phyloP scores from a whole-genome alignment of 805 yeast genomes.

The Zygosaccharomyces kombuchaensis region DNA sequence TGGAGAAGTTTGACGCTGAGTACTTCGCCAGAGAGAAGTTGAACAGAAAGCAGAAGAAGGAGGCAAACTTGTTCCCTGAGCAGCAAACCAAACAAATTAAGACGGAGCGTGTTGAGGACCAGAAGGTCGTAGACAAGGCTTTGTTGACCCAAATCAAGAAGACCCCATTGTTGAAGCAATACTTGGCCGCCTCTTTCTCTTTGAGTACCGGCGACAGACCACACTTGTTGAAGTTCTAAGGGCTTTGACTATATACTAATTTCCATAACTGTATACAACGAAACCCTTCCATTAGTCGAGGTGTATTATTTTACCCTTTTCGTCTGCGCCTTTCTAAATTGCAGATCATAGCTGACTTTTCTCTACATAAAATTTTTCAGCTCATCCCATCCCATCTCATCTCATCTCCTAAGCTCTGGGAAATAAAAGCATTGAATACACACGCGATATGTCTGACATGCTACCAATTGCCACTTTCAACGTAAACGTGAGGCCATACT shows the following conservation, averaged over 20 bases:
- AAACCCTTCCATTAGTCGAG: slow-evolving; percentile 14
- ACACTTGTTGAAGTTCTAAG: slow-evolving; percentile 93
- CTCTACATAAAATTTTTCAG: not conserved
- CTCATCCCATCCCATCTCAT: slow-evolving; percentile 8
- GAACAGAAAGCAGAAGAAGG: slow-evolving; percentile 77
- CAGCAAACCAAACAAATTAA: slow-evolving; percentile 80
- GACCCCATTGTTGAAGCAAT: slow-evolving; percentile 95
- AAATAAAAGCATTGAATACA: not conserved
- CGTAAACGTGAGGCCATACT: slow-evolving; percentile 79
- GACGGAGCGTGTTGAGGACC: slow-evolving; percentile 94
- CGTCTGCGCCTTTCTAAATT: not conserved
- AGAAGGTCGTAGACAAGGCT: slow-evolving; percentile 90
- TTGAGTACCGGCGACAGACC: slow-evolving; percentile 98
- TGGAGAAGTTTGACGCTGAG: slow-evolving; percentile 85
- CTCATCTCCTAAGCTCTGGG: slow-evolving; percentile 6
- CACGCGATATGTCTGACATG: slow-evolving; percentile 55
- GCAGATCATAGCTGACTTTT: not conserved
- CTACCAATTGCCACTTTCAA: slow-evolving; percentile 84
- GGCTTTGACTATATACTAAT: slow-evolving; percentile 10
- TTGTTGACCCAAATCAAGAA: slow-evolving; percentile 91
- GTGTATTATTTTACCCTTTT: slow-evolving; percentile 1
- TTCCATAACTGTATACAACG: slow-evolving; percentile 17
- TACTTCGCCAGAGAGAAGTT: slow-evolving; percentile 92
- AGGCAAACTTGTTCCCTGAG: slow-evolving; percentile 85
- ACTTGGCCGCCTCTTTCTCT: slow-evolving; percentile 92